phyloP scores from a whole-genome alignment of 78 protist species.

The Blattamonas nauphoetae region DNA sequence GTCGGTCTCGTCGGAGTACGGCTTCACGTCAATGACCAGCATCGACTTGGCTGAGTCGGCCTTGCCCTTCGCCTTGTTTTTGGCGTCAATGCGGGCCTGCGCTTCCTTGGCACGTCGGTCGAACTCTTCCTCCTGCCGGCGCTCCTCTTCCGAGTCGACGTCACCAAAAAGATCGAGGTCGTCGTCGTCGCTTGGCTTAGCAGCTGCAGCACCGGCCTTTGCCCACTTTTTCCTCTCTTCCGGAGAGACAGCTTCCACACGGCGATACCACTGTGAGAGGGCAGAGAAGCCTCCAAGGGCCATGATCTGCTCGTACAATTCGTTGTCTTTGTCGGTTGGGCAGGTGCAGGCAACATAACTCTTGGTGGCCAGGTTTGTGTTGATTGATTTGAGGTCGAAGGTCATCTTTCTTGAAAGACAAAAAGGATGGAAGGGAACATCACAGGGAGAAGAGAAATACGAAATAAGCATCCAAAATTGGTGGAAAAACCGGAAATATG shows the following conservation, averaged over 20 bases:
- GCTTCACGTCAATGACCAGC: constrained; percentile 6
- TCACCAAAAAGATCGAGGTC: constrained; percentile 11
- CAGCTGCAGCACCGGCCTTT: too few relatives aligned
- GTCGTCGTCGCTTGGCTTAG: neutral
- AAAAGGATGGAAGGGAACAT: too few relatives aligned
- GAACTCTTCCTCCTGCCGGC: neutral
- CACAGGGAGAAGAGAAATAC: too few relatives aligned
- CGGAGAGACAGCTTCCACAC: too few relatives aligned
- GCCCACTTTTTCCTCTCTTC: too few relatives aligned
- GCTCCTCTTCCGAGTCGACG: neutral
- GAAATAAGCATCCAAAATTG: too few relatives aligned
- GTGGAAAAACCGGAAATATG: too few relatives aligned
- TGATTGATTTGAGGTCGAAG: neutral
- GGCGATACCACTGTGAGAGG: too few relatives aligned
- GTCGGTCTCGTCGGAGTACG: neutral
- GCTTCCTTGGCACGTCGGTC: constrained; percentile 3
- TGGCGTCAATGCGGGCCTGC: constrained; percentile 3
- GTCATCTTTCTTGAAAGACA: too few relatives aligned
- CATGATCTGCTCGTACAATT: neutral
- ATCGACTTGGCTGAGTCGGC: neutral
- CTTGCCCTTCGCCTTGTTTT: neutral
- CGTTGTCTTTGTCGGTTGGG: neutral
- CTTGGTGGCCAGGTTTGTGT: neutral
- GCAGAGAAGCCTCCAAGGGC: too few relatives aligned
- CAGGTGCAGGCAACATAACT: neutral